These are phyloP conservation scores for Phlegmacium glaucopus DNA, from an alignment of 768 basidiomycete genomes.

Conservation along the genomic window DNA sequence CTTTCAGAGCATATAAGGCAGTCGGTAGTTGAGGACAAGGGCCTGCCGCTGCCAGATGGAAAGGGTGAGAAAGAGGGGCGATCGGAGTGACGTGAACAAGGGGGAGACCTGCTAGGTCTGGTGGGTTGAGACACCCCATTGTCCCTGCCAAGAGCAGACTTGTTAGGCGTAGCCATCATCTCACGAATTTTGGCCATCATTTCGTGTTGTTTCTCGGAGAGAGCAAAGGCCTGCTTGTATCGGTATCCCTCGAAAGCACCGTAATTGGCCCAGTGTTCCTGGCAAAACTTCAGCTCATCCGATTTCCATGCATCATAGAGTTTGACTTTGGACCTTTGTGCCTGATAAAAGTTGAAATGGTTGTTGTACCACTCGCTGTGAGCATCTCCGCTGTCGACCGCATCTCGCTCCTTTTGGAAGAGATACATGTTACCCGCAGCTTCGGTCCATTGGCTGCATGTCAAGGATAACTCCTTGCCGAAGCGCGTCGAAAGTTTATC, in stretches of 20 bases:
- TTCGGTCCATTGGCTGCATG: slow-evolving; percentile 10
- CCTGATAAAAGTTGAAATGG: slow-evolving; percentile 8
- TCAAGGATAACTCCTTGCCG: neutral
- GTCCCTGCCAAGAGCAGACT: too few relatives aligned
- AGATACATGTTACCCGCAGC: too few relatives aligned
- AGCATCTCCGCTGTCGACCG: neutral
- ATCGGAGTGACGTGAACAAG: too few relatives aligned
- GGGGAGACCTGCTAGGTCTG: too few relatives aligned
- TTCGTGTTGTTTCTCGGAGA: too few relatives aligned
- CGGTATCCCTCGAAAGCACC: neutral
- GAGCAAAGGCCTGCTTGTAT: neutral
- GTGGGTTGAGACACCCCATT: too few relatives aligned
- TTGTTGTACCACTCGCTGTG: neutral
- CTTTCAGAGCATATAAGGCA: slow-evolving; percentile 8
- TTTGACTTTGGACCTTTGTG: slow-evolving; percentile 1
- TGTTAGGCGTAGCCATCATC: too few relatives aligned
- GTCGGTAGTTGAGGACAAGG: neutral
- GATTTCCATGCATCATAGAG: slow-evolving; percentile 6
- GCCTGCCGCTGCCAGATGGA: slow-evolving; percentile 7
- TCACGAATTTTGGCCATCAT: too few relatives aligned
- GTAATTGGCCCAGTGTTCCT: neutral
- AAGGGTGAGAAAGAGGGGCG: neutral
- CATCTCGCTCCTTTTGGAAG: too few relatives aligned
- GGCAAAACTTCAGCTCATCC: slow-evolving; percentile 4
- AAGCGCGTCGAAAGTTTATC: neutral